Evolutionary conservation across 495 filamentous ascomycete species (phyloP).

Genomic region (Hyaloscypha variabilis): DNA sequence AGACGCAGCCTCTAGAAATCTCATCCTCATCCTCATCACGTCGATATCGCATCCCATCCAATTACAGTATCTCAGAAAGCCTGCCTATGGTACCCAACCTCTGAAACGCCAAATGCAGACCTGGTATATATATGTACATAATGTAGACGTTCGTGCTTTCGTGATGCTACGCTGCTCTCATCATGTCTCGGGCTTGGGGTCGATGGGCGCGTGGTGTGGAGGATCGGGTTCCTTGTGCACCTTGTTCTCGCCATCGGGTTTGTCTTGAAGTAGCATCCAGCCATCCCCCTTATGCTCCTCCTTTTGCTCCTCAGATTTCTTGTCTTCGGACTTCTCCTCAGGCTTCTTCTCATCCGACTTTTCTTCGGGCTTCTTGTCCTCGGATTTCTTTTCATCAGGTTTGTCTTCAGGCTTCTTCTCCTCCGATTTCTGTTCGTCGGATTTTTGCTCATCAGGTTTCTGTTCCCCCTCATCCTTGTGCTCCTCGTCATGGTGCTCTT

Average conservation of each 20-base stretch:
- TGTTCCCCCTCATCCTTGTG: background rate
- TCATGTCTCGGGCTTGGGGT: background rate
- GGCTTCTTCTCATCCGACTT: background rate
- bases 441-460: background rate
- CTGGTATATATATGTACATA: background rate
- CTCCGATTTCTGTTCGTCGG: background rate
- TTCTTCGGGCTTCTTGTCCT: background rate
- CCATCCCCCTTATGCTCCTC: background rate
- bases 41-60: background rate
- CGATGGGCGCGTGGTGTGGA: background rate
- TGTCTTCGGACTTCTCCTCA: background rate
- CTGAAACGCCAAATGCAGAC: conserved; percentile 1
- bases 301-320: background rate
- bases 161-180: background rate
- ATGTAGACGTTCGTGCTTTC: background rate
- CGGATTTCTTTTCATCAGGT: background rate
- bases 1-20: background rate
- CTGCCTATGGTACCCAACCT: background rate
- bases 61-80: background rate
- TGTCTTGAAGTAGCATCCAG: background rate
- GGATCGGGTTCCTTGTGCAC: background rate
- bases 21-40: too few relatives aligned
- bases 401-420: background rate
- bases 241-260: background rate
- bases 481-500: background rate